phyloP scores from a whole-genome alignment of 2,329 filamentous ascomycete genomes.

The Penicillium sp. region DNA sequence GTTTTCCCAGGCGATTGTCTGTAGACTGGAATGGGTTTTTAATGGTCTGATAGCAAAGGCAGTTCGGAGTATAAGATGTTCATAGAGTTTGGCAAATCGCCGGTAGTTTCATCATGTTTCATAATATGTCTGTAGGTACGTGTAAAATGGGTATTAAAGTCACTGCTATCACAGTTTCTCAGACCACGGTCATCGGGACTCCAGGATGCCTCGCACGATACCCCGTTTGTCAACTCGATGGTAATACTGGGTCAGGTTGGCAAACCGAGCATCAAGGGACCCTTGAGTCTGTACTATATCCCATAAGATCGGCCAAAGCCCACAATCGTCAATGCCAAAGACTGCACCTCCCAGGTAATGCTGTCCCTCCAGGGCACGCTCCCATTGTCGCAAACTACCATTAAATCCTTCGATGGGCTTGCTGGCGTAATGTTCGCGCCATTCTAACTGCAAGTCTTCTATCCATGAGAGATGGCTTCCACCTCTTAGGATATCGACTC shows the following conservation, averaged over 20 bases:
- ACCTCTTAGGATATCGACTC: constrained; percentile 28
- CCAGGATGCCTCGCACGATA: constrained; percentile 36
- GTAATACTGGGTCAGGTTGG: constrained; percentile 39
- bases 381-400: constrained; percentile 32
- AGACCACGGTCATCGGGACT: constrained; percentile 8
- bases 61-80: not conserved
- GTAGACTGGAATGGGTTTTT: constrained; percentile 3
- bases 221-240: constrained; percentile 39
- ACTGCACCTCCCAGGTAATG: constrained; percentile 37
- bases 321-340: constrained; percentile 45
- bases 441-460: constrained; percentile 29
- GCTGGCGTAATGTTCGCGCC: constrained; percentile 26
- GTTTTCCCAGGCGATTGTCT: constrained; percentile 31
- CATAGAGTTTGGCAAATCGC: not conserved
- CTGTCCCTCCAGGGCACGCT: constrained; percentile 29
- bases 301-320: constrained; percentile 45
- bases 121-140: constrained; percentile 14
- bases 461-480: constrained; percentile 30
- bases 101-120: constrained; percentile 1
- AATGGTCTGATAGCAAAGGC: not conserved
- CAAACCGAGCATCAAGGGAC: constrained; percentile 28
- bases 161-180: not conserved
- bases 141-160: constrained; percentile 4
- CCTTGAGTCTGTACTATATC: constrained; percentile 34
- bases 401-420: constrained; percentile 11